These are phyloP conservation scores for Flaveria bidentis DNA, from an alignment of 129 eudicot species.

Conservation along the genomic window DNA sequence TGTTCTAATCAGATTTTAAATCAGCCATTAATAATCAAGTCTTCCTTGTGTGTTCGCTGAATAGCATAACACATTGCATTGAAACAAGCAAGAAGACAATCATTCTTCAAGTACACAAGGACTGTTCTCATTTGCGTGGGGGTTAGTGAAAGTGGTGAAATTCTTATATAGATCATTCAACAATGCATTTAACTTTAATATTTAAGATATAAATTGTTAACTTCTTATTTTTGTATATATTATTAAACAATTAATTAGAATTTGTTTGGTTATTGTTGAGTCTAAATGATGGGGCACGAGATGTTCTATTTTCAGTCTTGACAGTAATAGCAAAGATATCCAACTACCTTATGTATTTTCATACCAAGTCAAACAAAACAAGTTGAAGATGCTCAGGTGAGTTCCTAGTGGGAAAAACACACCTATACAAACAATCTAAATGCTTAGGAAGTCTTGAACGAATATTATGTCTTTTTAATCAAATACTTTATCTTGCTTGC, in stretches of 20 bases:
- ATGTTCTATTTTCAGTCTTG: constrained; percentile 94
- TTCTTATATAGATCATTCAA: background rate
- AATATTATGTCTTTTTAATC: no score
- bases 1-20: constrained; percentile 75
- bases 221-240: background rate
- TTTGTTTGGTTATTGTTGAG: constrained; percentile 51
- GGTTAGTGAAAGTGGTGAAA: constrained; percentile 53
- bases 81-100: constrained; percentile 91
- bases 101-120: constrained; percentile 87
- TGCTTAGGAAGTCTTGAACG: no score
- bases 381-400: no score
- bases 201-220: background rate
- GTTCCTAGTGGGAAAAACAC: no score
- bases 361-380: no score
- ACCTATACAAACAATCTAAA: no score
- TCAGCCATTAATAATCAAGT: constrained; percentile 88
- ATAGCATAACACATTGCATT: constrained; percentile 86
- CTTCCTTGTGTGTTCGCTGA: constrained; percentile 90
- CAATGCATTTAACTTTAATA: background rate
- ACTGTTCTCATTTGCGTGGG: constrained; percentile 97
- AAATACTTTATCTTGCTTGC: no score
- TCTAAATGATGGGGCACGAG: constrained; percentile 97
- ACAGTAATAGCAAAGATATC: constrained; percentile 91
- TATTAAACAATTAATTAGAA: background rate
- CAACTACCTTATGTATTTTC: background rate